phyloP scores from a whole-genome alignment of 2,329 filamentous ascomycete species.

The Fusarium buxicola region DNA sequence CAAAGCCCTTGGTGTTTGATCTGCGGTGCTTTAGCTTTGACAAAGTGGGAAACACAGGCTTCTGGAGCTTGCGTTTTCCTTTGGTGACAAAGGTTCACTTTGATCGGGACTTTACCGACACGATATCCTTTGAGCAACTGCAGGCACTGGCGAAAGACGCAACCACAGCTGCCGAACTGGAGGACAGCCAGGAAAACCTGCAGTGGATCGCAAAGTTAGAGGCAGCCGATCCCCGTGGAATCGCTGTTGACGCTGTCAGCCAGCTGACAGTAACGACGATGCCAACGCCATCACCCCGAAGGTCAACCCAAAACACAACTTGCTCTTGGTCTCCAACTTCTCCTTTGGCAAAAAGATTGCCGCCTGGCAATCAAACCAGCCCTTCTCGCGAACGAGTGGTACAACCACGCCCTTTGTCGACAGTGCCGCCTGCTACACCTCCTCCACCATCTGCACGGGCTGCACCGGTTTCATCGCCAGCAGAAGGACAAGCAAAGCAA shows the following conservation, averaged over 20 bases:
- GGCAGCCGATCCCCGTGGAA: constrained; percentile 60
- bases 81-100: constrained; percentile 80
- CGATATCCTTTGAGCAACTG: constrained; percentile 75
- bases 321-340: constrained; percentile 32
- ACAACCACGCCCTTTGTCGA: not conserved
- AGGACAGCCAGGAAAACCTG: constrained; percentile 70
- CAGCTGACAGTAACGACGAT: constrained; percentile 58
- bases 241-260: constrained; percentile 57
- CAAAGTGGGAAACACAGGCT: constrained; percentile 74
- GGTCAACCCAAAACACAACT: constrained; percentile 42
- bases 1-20: constrained; percentile 80
- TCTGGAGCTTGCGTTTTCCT: constrained; percentile 82
- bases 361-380: not conserved
- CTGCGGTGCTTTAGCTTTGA: constrained; percentile 84
- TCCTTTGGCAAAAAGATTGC: constrained; percentile 12
- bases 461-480: not conserved
- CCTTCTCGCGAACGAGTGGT: not conserved
- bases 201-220: constrained; percentile 73
- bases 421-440: constrained; percentile 5
- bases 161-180: constrained; percentile 59
- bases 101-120: constrained; percentile 77
- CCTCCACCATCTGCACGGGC: constrained; percentile 23
- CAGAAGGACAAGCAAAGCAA: not conserved
- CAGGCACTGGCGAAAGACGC: constrained; percentile 73
- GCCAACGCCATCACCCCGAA: constrained; percentile 50